A percentile compares a stretch with the other conserved stretches of the same genome.
Conservation (phyloP, 2,329 filamentous ascomycete species). For the Pyricularia sp. region DNA sequence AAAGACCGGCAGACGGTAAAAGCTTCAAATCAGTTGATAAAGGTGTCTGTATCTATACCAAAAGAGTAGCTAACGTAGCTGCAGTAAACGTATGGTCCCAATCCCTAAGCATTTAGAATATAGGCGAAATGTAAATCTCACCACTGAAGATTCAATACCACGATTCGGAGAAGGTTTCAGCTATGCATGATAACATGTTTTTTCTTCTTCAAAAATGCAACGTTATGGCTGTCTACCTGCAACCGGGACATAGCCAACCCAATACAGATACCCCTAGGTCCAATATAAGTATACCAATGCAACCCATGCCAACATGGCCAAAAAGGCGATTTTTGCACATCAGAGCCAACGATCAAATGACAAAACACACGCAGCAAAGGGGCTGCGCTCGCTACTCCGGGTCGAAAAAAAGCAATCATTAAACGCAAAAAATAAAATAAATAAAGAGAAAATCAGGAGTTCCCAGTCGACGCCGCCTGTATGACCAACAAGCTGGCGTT, state of each 20-base stretch:
- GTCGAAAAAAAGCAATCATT: neutral
- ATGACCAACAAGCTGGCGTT: conserved; percentile 58
- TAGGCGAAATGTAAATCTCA: no score
- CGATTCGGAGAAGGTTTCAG: neutral
- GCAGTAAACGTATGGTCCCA: neutral
- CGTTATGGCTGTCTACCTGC: neutral
- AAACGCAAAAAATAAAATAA: neutral
- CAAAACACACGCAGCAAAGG: neutral
- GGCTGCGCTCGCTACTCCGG: neutral
- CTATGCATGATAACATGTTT: neutral
- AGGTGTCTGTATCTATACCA: neutral
- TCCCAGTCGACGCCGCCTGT: conserved; percentile 34
- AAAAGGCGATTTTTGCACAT: neutral
- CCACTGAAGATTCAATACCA: neutral
- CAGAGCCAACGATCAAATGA: neutral
- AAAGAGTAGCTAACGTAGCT: no score
- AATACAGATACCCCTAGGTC: neutral
- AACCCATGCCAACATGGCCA: neutral
- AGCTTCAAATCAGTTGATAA: neutral
- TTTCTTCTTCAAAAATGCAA: no score
- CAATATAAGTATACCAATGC: neutral
- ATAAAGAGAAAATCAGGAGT: neutral
- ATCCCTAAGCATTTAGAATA: no score
- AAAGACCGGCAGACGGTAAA: no score
- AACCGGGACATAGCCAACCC: neutral